Evolutionary conservation across 352 stramenopile genomes (phyloP).

Genomic region (Peronospora belbahrii): DNA sequence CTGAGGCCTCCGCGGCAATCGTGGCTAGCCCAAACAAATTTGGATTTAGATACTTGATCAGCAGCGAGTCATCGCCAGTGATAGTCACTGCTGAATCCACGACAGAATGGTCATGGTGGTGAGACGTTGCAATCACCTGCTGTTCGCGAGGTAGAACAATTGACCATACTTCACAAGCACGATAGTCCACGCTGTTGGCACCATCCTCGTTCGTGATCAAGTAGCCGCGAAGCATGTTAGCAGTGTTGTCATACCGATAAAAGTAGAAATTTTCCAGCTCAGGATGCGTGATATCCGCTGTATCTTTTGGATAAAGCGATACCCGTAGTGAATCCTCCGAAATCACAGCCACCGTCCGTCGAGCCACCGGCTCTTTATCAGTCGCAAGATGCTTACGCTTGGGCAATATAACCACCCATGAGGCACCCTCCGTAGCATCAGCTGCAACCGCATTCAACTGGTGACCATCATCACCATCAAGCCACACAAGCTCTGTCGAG

Average conservation of each 20-base stretch:
- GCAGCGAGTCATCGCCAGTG: conserved; percentile 91
- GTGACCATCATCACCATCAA: conserved; percentile 61
- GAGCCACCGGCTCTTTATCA: conserved; percentile 45
- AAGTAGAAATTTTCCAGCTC: conserved; percentile 77
- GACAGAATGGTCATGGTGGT: conserved; percentile 50
- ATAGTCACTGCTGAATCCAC: conserved; percentile 77
- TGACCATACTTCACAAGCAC: conserved; percentile 54
- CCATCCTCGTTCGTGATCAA: conserved; percentile 33
- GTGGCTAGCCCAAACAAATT: conserved; percentile 91
- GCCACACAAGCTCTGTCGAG: conserved; percentile 50
- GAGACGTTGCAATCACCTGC: conserved; percentile 43
- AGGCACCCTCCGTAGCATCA: conserved; percentile 9
- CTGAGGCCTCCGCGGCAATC: conserved; percentile 41
- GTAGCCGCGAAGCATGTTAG: conserved; percentile 50
- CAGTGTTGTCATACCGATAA: conserved; percentile 49
- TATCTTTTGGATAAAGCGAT: conserved; percentile 45
- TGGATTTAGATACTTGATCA: conserved; percentile 98
- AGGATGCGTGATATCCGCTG: conserved; percentile 32
- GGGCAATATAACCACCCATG: conserved; percentile 64
- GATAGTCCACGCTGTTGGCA: conserved; percentile 21
- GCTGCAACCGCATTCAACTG: conserved; percentile 33
- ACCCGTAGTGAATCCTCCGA: conserved; percentile 41
- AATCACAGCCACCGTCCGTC: conserved; percentile 56
- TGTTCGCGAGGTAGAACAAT: conserved; percentile 59
- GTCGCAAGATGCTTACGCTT: conserved; percentile 62